Conservation (phyloP, 1,139 yeast genomes). For the Geotrichum klebahnii region DNA sequence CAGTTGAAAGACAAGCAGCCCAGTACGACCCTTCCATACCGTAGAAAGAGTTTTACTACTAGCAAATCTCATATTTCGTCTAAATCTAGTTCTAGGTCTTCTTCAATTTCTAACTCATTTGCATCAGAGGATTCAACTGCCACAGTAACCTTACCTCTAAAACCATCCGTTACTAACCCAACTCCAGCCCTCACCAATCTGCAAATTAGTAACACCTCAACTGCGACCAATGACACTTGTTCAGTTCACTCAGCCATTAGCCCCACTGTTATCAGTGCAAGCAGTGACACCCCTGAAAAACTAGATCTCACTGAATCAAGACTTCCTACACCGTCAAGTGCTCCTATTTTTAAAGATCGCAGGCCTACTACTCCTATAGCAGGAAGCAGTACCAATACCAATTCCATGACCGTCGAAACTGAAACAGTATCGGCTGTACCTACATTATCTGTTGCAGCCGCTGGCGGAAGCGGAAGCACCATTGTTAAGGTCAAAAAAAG, state of each 20-base stretch:
- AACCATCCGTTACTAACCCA: neutral
- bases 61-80: neutral
- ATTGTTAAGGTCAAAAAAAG: conserved; percentile 33
- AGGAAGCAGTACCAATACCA: conserved; percentile 5
- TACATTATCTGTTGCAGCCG: conserved; percentile 34
- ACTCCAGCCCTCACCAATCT: neutral
- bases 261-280: neutral
- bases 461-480: conserved; percentile 14
- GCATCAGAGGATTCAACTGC: neutral
- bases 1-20: neutral
- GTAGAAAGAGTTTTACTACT: neutral
- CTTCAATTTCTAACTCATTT: neutral
- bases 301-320: neutral
- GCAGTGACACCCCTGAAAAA: neutral
- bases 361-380: too few relatives aligned
- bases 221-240: neutral
- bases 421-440: conserved; percentile 44
- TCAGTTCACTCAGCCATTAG: neutral
- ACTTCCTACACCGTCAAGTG: neutral
- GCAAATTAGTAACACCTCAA: neutral
- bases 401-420: conserved; percentile 42
- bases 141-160: neutral
- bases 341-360: neutral
- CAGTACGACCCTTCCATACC: neutral
- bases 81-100: neutral